Base-by-base conservation (phyloP, 108 stramenopile species). In the Skeletonema potamos region DNA sequence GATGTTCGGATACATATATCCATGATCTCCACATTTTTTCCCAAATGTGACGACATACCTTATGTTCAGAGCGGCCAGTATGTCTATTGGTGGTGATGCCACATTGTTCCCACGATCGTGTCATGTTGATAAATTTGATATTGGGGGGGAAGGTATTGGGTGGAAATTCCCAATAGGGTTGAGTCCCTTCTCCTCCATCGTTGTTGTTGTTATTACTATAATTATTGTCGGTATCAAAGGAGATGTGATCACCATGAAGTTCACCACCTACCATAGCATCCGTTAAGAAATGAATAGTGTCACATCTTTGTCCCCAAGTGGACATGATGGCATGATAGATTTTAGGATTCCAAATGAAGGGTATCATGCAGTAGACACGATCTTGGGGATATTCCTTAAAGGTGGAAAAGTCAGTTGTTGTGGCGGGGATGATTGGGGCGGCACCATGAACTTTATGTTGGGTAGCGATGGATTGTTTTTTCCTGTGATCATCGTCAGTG, bases 1-100 rank as follows among this genome's bases (percentile, higher is more conserved):
- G 77, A 58, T 82, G 65, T 27, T 78, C 73, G 10, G 71, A 36
- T 1, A 82, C 81, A 32, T 82, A 78, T 2, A 78, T 62, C 81
- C 81, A 82, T n/a, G 77, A 60, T 67, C 66, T 37, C 46, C 79
- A 81, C 79, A 81, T 81, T 27, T 81, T 81, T 27, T 81, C 80
- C 80, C 80, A 81, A 41, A 81, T 81, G 37, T 81, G 80, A 28
- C 80, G 44, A 74, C 80, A 81, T 22, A 81, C 80, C 56, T 80
- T 80, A 26, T 80, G 68, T 27, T 64, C 44, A n/a, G 13, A 29
- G 4, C 28, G 24, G 17, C 58, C 58, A 0, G 27, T 58, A 0
- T 10, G 30, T 30, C 13, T 37, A 20, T 70, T 58, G 27, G 24
- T 12, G 43, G 62, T 62, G 17, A 29, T 30, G 12, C 71, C 69